Evolutionary conservation across 768 basidiomycete genomes (phyloP).

Genomic region (Sutorius australiensis): DNA sequence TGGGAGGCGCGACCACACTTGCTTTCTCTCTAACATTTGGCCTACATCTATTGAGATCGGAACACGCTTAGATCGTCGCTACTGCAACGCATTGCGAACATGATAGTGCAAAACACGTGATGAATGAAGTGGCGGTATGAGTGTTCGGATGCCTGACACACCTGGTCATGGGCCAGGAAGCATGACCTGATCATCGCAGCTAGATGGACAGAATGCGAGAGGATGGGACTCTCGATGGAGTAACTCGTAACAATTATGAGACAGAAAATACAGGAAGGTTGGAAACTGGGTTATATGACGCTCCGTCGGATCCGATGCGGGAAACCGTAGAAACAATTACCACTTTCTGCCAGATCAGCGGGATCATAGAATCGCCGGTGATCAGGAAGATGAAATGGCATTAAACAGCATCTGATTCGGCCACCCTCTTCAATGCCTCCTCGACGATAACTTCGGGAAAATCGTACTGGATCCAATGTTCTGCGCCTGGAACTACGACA

Average conservation of each 20-base stretch:
- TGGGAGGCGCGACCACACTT: conserved; percentile 64
- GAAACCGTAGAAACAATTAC: not conserved
- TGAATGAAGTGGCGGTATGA: not conserved
- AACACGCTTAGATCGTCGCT: not conserved
- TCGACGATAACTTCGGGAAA: conserved; percentile 20
- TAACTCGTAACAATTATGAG: not conserved
- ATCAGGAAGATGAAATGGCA: not conserved
- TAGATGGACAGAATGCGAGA: not conserved
- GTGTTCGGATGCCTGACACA: not conserved
- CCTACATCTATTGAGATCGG: no score
- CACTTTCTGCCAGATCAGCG: not conserved
- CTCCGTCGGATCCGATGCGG: not conserved
- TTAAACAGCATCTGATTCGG: conserved; percentile 5
- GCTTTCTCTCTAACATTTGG: conserved; percentile 28
- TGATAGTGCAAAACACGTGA: no score
- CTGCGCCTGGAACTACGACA: conserved; percentile 10
- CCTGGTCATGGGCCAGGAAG: not conserved
- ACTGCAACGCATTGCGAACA: no score
- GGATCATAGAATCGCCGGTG: not conserved
- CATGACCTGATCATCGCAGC: not conserved
- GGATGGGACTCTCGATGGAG: no score
- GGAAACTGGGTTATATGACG: not conserved
- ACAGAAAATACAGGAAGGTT: not conserved
- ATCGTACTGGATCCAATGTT: conserved; percentile 28
- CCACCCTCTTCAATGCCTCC: conserved; percentile 12